phyloP scores from a whole-genome alignment of 1,139 yeast genomes.

The Maudiozyma humilis region DNA sequence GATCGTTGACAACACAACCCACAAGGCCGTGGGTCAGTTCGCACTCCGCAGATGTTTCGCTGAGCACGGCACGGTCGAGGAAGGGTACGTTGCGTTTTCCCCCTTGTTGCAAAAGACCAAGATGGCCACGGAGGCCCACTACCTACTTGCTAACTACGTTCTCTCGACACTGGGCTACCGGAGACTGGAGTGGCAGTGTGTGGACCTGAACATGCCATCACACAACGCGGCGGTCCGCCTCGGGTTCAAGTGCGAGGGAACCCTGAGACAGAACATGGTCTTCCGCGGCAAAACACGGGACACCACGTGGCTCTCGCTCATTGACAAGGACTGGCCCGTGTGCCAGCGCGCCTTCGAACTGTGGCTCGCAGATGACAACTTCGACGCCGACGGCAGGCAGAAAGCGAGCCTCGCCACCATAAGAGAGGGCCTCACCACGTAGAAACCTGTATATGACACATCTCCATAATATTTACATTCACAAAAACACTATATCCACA shows the following conservation, averaged over 20 bases:
- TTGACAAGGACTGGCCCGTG: conserved; percentile 29
- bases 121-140: conserved; percentile 30
- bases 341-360: conserved; percentile 19
- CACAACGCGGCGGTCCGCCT: conserved; percentile 28
- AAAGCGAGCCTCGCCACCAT: not conserved
- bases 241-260: conserved; percentile 31
- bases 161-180: conserved; percentile 28
- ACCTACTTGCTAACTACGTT: conserved; percentile 25
- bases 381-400: not conserved
- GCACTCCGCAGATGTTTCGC: conserved; percentile 24
- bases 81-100: conserved; percentile 28
- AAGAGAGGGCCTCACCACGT: not conserved
- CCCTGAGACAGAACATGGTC: conserved; percentile 27
- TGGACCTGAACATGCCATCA: conserved; percentile 28
- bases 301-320: conserved; percentile 30
- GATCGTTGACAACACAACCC: conserved; percentile 17
- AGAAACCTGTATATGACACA: not conserved
- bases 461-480: not conserved
- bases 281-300: conserved; percentile 29
- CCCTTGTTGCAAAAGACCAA: conserved; percentile 24
- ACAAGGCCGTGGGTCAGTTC: conserved; percentile 26
- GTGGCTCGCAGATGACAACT: conserved; percentile 20
- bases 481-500: no score
- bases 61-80: conserved; percentile 25
- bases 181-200: conserved; percentile 33